phyloP scores from a whole-genome alignment of 192 early-diverging fungal genomes.

The Backusella macrospora region DNA sequence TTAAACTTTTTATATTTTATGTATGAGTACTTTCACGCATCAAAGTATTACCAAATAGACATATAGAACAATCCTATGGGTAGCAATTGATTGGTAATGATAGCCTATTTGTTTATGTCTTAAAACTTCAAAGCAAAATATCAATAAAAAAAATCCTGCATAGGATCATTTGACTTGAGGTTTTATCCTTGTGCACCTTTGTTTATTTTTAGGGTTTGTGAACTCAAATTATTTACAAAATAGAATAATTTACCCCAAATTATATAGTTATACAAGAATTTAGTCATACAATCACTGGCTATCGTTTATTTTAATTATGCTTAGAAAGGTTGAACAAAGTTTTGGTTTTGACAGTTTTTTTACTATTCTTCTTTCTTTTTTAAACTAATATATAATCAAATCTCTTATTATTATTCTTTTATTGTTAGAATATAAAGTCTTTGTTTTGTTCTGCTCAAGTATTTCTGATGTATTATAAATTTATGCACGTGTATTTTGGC shows the following conservation, averaged over 20 bases:
- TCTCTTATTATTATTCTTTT: too few relatives aligned
- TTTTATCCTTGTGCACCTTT: background rate
- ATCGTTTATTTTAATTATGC: too few relatives aligned
- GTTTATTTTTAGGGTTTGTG: background rate
- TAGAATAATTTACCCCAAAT: conserved; percentile 5
- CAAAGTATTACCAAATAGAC: background rate
- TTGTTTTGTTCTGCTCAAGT: too few relatives aligned
- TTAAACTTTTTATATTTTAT: conserved; percentile 9
- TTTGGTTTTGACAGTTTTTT: too few relatives aligned
- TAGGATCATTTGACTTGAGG: background rate
- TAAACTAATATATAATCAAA: too few relatives aligned
- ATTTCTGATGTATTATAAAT: too few relatives aligned
- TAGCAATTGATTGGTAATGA: background rate
- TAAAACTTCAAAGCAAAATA: background rate
- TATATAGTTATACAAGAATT: background rate
- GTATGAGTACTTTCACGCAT: background rate
- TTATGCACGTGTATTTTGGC: too few relatives aligned
- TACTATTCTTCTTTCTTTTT: too few relatives aligned
- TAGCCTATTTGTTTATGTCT: background rate
- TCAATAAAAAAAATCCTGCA: background rate
- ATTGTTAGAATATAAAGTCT: too few relatives aligned
- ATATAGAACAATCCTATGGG: background rate
- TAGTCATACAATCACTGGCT: too few relatives aligned
- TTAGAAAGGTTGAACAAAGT: too few relatives aligned
- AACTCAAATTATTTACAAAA: background rate